Percentiles rank a stretch among this genome's conserved stretches.
These are phyloP conservation scores for Lachnellula cervina DNA, from an alignment of 2,329 filamentous ascomycete species.

Conservation along the genomic window DNA sequence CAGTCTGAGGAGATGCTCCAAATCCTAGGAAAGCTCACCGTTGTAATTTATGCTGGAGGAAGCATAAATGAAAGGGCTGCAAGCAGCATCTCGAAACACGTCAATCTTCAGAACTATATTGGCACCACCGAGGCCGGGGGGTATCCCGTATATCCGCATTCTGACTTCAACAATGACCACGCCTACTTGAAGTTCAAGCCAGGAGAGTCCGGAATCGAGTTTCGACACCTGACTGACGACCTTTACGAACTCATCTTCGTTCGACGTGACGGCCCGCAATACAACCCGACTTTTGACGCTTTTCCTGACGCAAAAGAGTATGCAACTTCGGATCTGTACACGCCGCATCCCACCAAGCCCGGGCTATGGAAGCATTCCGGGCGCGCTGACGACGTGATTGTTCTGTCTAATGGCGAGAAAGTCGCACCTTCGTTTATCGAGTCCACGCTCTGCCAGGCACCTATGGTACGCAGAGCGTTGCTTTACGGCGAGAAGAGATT, in stretches of 20 bases:
- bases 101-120: not conserved
- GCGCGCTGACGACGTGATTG: slow-evolving; percentile 8
- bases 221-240: not conserved
- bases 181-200: not conserved
- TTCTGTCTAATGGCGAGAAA: slow-evolving; percentile 38
- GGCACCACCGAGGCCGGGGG: not conserved
- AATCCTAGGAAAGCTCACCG: no score
- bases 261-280: not conserved
- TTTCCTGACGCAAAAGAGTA: not conserved
- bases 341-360: slow-evolving; percentile 7
- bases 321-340: not conserved
- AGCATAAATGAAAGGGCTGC: no score
- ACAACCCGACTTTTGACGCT: not conserved
- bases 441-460: slow-evolving; percentile 32
- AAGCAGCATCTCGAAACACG: no score
- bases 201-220: not conserved
- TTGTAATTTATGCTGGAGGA: no score
- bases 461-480: slow-evolving; percentile 32
- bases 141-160: not conserved
- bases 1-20: no score
- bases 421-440: slow-evolving; percentile 40
- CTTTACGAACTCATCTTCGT: not conserved
- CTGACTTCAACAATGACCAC: not conserved
- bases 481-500: slow-evolving; percentile 32
- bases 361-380: slow-evolving; percentile 11